Evolutionary conservation across 1,284 basidiomycete species (phyloP).

Genomic region (Flammula alnicola): DNA sequence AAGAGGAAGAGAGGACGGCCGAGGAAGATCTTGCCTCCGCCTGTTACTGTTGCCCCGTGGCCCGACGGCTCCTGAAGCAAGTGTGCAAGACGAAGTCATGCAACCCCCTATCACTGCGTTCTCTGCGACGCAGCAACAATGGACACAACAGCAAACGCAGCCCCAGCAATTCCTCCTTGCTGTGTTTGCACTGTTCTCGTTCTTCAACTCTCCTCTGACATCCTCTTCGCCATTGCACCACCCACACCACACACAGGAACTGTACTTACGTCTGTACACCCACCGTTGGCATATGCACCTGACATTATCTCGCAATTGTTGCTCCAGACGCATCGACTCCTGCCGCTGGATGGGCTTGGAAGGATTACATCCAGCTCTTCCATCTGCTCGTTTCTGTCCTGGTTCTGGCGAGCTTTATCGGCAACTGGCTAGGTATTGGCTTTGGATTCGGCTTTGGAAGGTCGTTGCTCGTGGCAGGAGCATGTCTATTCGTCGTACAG

Average conservation of each 20-base stretch:
- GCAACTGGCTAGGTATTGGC: constrained; percentile 34
- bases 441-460: constrained; percentile 13
- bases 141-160: constrained; percentile 23
- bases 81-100: constrained; percentile 27
- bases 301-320: constrained; percentile 32
- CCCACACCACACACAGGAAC: constrained; percentile 33
- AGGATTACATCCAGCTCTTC: constrained; percentile 56
- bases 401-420: constrained; percentile 59
- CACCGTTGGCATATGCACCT: constrained; percentile 34
- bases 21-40: constrained; percentile 40
- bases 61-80: constrained; percentile 15
- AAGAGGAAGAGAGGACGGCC: constrained; percentile 84
- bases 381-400: constrained; percentile 67
- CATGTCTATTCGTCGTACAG: constrained; percentile 5
- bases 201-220: constrained; percentile 73
- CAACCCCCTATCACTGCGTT: constrained; percentile 7
- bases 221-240: constrained; percentile 38
- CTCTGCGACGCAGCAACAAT: constrained; percentile 7
- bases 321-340: constrained; percentile 16
- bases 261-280: constrained; percentile 37
- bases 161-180: constrained; percentile 72
- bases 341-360: constrained; percentile 45
- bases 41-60: constrained; percentile 21
- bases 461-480: constrained; percentile 16
- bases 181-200: constrained; percentile 76